Evolutionary conservation across 2,329 filamentous ascomycete species (phyloP), one percentile per base, ranked within the genome.

Genomic region (Claviceps sp.): DNA sequence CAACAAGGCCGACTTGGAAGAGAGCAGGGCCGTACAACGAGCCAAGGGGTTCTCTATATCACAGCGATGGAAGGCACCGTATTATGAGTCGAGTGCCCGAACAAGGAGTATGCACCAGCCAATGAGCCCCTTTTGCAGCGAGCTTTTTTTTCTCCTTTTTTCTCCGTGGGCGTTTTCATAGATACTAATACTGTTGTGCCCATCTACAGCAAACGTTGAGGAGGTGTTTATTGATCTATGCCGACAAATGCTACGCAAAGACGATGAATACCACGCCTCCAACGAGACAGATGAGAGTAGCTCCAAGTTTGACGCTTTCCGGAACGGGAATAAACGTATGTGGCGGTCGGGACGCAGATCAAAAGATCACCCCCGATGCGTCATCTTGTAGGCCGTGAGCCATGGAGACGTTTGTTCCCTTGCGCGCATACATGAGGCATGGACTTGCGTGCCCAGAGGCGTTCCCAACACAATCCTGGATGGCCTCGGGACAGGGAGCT

Each of bases 1-100:
- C 56, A 95, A 95, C 74, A 95, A 95, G 69, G 86, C 85, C 55
- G 89, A 95, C 63, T 76, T 95, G 44, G 88, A 93, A 68, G 89
- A 95, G 64, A 86, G 90, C 65, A 82, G 89, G 34, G 80, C 78
- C 19, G 86, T 95, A 8, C 81, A 85, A 13, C 80, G 88, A 50
- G 84, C 85, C 56, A 83, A 83, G 60, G 89, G 87, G 5, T 95
- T 95, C 64, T 78, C 84, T 37, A 78, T 94, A 56, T 89, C 87
- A n/a, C 87, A 93, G 63, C 79, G 78, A 62, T 95, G 89, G 89
- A 85, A 84, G 19, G 87, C 87, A 39, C 89, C 89, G 0, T 95
- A 95, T 66, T 95, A 95, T 64, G 89, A 95, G 70, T 85, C 89
- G 39, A 91, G 86, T 56, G 89, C 89, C 49, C 77, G 89, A 57